These are phyloP conservation scores for Pythium rishiriense DNA, from an alignment of 352 stramenopile species.

Conservation along the genomic window DNA sequence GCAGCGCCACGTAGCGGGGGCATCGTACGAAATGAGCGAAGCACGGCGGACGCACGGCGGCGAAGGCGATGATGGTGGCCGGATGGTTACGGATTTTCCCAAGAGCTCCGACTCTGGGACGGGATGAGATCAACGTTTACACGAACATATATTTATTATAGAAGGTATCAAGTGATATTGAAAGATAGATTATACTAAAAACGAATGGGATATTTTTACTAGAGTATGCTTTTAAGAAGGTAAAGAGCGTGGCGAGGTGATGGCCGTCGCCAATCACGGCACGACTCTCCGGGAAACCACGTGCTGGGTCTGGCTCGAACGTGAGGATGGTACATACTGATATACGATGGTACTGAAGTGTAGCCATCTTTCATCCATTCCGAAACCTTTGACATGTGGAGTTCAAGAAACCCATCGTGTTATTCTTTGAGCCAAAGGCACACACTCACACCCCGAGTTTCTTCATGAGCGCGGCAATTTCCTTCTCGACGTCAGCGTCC, in stretches of 20 bases:
- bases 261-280: conserved; percentile 16
- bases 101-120: conserved; percentile 54
- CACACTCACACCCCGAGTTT: conserved; percentile 33
- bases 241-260: background rate
- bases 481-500: conserved; percentile 49
- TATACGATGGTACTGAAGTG: conserved; percentile 1
- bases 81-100: conserved; percentile 5
- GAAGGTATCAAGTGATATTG: background rate
- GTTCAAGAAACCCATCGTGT: background rate
- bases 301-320: conserved; percentile 6
- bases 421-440: background rate
- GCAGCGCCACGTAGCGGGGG: conserved; percentile 31
- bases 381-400: background rate
- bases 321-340: conserved; percentile 9
- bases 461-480: conserved; percentile 46
- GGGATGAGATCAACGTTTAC: conserved; percentile 33
- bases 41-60: background rate
- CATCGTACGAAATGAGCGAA: conserved; percentile 5
- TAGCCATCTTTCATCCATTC: background rate
- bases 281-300: conserved; percentile 6
- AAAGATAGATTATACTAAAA: background rate
- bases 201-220: no score
- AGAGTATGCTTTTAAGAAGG: background rate
- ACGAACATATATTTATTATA: conserved; percentile 12
- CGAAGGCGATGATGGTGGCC: background rate